A percentile compares a stretch with the other conserved stretches of the same genome.
Evolutionary conservation across 2,329 filamentous ascomycete genomes (phyloP).

Genomic region (Tolypocladium sp.): DNA sequence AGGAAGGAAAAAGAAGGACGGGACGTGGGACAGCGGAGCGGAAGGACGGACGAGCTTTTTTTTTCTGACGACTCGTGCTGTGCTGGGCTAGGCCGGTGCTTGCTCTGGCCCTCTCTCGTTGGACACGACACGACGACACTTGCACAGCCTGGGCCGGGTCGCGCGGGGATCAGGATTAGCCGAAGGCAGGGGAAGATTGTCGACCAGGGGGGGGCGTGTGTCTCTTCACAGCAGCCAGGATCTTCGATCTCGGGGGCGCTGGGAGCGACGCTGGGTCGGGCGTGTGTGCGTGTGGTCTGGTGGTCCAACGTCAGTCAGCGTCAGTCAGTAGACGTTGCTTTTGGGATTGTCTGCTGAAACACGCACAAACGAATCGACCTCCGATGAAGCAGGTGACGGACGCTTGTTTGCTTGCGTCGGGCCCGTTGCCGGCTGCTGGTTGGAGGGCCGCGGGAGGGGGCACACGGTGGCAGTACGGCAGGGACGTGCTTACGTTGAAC

Average conservation of each 20-base stretch:
- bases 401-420: neutral
- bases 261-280: neutral
- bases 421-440: neutral
- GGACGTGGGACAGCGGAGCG: slow-evolving; percentile 22
- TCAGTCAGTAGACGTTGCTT: neutral
- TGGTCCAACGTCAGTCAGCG: neutral
- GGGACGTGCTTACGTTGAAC: neutral
- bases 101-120: slow-evolving; percentile 9
- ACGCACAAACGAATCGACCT: slow-evolving; percentile 1
- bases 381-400: neutral
- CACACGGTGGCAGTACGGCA: neutral
- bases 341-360: neutral
- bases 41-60: slow-evolving; percentile 26
- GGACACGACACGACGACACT: slow-evolving; percentile 9
- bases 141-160: slow-evolving; percentile 14
- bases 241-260: slow-evolving; percentile 2
- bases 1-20: slow-evolving; percentile 17
- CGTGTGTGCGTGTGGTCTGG: neutral
- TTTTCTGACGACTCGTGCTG: slow-evolving; percentile 15
- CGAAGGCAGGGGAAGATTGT: slow-evolving; percentile 22
- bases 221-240: slow-evolving; percentile 4
- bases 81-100: slow-evolving; percentile 10
- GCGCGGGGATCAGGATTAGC: slow-evolving; percentile 14
- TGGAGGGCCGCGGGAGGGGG: neutral
- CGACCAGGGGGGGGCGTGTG: slow-evolving; percentile 15